Percentiles rank a stretch among this genome's conserved stretches.
Conservation (phyloP, 2,329 filamentous ascomycete genomes). For the Xylaria arbuscula region DNA sequence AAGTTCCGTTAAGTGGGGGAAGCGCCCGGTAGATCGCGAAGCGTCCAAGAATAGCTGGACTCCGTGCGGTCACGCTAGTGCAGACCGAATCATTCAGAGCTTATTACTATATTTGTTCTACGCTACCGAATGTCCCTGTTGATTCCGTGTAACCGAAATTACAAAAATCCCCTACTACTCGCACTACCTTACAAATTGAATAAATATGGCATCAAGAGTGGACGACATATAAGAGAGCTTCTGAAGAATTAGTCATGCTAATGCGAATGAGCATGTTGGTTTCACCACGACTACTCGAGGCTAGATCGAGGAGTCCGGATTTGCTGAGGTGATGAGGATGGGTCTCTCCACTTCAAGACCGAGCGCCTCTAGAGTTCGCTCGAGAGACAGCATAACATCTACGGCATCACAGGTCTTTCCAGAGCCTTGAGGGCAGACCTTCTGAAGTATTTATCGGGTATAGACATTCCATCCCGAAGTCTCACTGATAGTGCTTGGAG, state of each 20-base stretch:
- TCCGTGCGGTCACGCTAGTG: slow-evolving; percentile 30
- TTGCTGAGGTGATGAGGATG: not conserved
- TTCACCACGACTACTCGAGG: slow-evolving; percentile 7
- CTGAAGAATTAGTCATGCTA: not conserved
- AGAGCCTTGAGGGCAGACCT: not conserved
- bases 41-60: slow-evolving; percentile 29
- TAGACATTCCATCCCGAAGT: not conserved
- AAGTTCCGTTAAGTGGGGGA: slow-evolving; percentile 19
- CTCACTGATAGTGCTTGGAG: not conserved
- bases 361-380: not conserved
- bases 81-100: slow-evolving; percentile 18
- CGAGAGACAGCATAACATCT: not conserved
- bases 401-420: not conserved
- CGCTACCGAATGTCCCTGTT: slow-evolving; percentile 1
- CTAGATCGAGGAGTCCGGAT: too few relatives aligned
- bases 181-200: slow-evolving; percentile 19
- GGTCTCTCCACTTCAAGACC: not conserved
- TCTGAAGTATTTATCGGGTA: not conserved
- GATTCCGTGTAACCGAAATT: slow-evolving; percentile 3
- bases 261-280: not conserved
- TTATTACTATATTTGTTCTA: slow-evolving; percentile 28
- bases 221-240: not conserved
- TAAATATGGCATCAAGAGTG: slow-evolving; percentile 8
- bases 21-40: slow-evolving; percentile 28
- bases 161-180: slow-evolving; percentile 14